phyloP scores from a whole-genome alignment of 2,329 filamentous ascomycete species.

The Fusarium oxysporum region DNA sequence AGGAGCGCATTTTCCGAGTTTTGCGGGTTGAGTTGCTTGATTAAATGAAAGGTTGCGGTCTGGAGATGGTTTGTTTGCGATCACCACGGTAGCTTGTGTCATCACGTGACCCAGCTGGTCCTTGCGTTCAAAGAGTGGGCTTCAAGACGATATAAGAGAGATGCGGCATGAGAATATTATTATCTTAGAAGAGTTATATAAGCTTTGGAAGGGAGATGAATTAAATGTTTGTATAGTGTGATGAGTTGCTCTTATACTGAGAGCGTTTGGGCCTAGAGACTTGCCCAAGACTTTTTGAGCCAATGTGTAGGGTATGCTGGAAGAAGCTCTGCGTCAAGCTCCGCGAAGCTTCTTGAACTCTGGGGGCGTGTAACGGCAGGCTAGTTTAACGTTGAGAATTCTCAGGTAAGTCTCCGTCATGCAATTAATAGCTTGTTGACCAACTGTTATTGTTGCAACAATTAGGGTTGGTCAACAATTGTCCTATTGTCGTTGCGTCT shows the following conservation, averaged over 20 bases:
- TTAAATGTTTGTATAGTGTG: fast-evolving
- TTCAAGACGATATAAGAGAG: not conserved
- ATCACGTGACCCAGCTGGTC: conserved; percentile 34
- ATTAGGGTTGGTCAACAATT: not conserved
- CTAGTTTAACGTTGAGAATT: not conserved
- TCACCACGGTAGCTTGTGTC: conserved; percentile 39
- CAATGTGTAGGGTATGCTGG: not conserved
- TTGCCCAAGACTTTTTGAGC: not conserved
- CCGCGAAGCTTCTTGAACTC: not conserved
- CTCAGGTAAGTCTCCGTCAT: fast-evolving
- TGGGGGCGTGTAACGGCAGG: not conserved
- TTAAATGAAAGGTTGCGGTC: conserved; percentile 17
- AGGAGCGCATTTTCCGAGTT: conserved; percentile 49
- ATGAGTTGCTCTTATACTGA: fast-evolving
- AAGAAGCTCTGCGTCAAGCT: not conserved
- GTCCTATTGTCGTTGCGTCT: fast-evolving
- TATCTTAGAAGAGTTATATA: fast-evolving
- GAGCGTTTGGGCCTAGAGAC: fast-evolving
- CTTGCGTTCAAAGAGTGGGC: not conserved
- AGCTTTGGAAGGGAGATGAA: not conserved
- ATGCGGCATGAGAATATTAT: not conserved
- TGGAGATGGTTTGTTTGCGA: conserved; percentile 17
- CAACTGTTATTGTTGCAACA: too few relatives aligned
- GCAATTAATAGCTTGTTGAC: fast-evolving
- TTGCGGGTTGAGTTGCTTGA: conserved; percentile 2